Base-by-base conservation (phyloP, 306 rosid species). In the Cucurbita pepo region DNA sequence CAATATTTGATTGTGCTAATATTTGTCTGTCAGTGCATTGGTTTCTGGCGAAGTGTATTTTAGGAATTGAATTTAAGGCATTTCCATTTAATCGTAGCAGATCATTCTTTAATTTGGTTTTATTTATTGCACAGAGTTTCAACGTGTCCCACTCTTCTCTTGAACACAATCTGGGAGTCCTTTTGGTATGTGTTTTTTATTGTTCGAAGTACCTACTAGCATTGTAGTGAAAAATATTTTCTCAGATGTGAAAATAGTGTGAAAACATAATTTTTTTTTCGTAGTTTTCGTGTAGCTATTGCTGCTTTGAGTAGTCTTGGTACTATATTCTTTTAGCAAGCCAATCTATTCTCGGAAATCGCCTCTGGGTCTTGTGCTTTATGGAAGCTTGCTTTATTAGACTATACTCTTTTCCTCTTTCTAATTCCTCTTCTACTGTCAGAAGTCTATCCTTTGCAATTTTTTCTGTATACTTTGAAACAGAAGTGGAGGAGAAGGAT, bases 101-200 rank as follows among this genome's bases (percentile, higher is more conserved):
- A 50, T 34, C 10, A 10, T 51, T 76, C 60, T 45, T 72, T 6
- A 50, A 72, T 77, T 41, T 75, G 38, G 40, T 75, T 76, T 77
- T 54, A 76, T 48, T 75, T 38, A 83, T 56, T 73, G 58, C 89
- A 94, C 89, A 94, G 97, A 85, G 79, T 86, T 72, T 79, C 48
- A 81, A 81, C 22, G 84, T 76, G 59, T 52, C 74, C 50, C 91
- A 76, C 76, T 63, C 66, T 79, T 79, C 82, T 80, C 72, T 73
- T 13, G 97, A 94, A 78, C 87, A 81, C 57, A 91, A 91, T 74
- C 76, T 94, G 84, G 99, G 99, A 72, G 62, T 89, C 73, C 96
- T 94, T 74, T 78, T 94, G 95, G 97, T 94, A 85, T 19, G 96
- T 19, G 95, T 83, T 70, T 51, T 75, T 71, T 74, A 30, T 13